Percentiles rank a stretch among this genome's conserved stretches.
These are phyloP conservation scores for Malassezia psittaci DNA, from an alignment of 1,284 basidiomycete genomes.

Conservation along the genomic window DNA sequence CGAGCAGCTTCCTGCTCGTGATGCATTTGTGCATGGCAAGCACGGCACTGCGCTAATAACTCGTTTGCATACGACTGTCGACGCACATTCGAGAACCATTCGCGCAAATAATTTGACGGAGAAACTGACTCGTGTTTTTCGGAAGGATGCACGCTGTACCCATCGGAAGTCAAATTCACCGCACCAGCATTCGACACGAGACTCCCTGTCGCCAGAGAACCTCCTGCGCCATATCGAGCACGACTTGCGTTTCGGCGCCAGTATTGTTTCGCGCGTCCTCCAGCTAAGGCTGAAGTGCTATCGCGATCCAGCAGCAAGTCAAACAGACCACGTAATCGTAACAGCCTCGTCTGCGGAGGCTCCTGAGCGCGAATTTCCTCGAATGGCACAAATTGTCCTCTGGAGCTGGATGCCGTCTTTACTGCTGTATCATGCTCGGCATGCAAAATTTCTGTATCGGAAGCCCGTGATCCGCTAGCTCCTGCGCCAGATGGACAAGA, in stretches of 20 bases:
- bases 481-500: too few relatives aligned
- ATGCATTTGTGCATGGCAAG: slow-evolving; percentile 29
- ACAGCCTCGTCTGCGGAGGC: slow-evolving; percentile 43
- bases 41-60: slow-evolving; percentile 38
- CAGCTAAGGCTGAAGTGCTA: slow-evolving; percentile 37
- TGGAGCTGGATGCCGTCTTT: too few relatives aligned
- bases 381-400: slow-evolving; percentile 21
- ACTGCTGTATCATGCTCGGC: too few relatives aligned
- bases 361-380: slow-evolving; percentile 43
- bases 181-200: slow-evolving; percentile 3
- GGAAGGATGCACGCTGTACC: not conserved
- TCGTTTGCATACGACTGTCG: slow-evolving; percentile 43
- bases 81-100: slow-evolving; percentile 16
- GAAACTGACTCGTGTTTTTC: not conserved
- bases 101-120: slow-evolving; percentile 7
- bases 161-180: not conserved
- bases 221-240: slow-evolving; percentile 42
- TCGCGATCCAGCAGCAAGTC: slow-evolving; percentile 41
- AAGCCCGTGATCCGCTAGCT: too few relatives aligned
- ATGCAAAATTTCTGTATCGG: too few relatives aligned
- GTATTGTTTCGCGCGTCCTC: slow-evolving; percentile 40
- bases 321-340: slow-evolving; percentile 43
- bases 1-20: not conserved
- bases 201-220: slow-evolving; percentile 34
- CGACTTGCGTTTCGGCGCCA: slow-evolving; percentile 42